Percentiles rank a stretch among this genome's conserved stretches.
Conservation (phyloP, 306 rosid species). For the Rubus parviflorus region DNA sequence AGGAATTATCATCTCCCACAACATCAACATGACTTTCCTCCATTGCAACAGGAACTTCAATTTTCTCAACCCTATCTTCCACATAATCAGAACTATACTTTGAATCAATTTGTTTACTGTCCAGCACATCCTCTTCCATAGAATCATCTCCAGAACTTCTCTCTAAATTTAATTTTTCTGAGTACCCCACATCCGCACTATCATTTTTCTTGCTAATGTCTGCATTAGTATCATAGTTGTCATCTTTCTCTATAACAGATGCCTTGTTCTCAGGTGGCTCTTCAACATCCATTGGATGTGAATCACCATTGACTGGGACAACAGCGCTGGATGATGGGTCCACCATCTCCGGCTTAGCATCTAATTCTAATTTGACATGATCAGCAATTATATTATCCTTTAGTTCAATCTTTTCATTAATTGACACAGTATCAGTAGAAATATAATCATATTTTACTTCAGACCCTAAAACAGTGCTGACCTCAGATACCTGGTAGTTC, state of each 20-base stretch:
- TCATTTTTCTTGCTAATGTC: slow-evolving; percentile 49
- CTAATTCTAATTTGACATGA: slow-evolving; percentile 97
- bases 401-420: slow-evolving; percentile 98
- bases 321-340: slow-evolving; percentile 82
- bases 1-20: slow-evolving; percentile 52
- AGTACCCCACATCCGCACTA: slow-evolving; percentile 69
- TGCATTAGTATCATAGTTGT: slow-evolving; percentile 40
- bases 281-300: slow-evolving; percentile 74
- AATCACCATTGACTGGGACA: slow-evolving; percentile 73
- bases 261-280: slow-evolving; percentile 49
- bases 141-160: slow-evolving; percentile 99
- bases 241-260: slow-evolving; percentile 46
- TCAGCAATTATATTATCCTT: slow-evolving; percentile 98
- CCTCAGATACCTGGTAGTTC: slow-evolving; percentile 98
- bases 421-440: slow-evolving; percentile 98
- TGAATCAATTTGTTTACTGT: slow-evolving; percentile 76
- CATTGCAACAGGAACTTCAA: slow-evolving; percentile 41
- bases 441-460: slow-evolving; percentile 98
- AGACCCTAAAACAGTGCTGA: slow-evolving; percentile 92
- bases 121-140: slow-evolving; percentile 89
- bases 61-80: slow-evolving; percentile 45
- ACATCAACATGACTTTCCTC: slow-evolving; percentile 44
- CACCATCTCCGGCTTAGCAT: slow-evolving; percentile 95
- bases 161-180: slow-evolving; percentile 89
- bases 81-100: slow-evolving; percentile 60